These are phyloP conservation scores for Neonectria sp. DNA, from an alignment of 2,329 filamentous ascomycete genomes.

Conservation along the genomic window DNA sequence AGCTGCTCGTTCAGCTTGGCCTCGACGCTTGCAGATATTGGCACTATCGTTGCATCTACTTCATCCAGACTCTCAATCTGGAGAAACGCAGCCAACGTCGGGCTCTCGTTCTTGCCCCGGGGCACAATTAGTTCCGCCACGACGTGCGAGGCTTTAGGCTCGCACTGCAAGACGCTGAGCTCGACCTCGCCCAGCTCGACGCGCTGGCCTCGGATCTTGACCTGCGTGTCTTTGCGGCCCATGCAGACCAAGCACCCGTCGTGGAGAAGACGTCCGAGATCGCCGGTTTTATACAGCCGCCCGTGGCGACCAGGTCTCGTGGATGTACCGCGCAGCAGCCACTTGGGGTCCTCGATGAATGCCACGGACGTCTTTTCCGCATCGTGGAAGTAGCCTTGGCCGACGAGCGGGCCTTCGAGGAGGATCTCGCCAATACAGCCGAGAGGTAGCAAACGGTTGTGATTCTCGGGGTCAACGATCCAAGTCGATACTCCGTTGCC, in stretches of 20 bases:
- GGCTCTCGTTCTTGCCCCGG: not conserved
- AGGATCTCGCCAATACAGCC: constrained; percentile 53
- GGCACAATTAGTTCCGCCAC: constrained; percentile 24
- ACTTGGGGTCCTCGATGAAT: constrained; percentile 59
- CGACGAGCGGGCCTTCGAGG: constrained; percentile 61
- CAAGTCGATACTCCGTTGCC: constrained; percentile 37
- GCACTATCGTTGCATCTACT: not conserved
- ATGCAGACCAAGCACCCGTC: constrained; percentile 60
- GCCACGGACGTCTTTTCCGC: constrained; percentile 59
- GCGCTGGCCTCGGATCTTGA: constrained; percentile 62
- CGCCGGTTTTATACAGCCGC: constrained; percentile 62
- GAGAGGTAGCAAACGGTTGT: constrained; percentile 45
- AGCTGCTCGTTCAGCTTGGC: constrained; percentile 15
- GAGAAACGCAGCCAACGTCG: not conserved
- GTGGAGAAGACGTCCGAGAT: constrained; percentile 58
- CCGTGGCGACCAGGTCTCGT: constrained; percentile 8
- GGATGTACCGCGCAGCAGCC: constrained; percentile 18
- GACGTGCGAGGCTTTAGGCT: constrained; percentile 8
- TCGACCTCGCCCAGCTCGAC: constrained; percentile 62
- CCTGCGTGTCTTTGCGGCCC: constrained; percentile 61
- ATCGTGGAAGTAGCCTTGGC: constrained; percentile 65
- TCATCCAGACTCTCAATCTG: not conserved
- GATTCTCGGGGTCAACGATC: constrained; percentile 51
- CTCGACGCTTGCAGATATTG: not conserved
- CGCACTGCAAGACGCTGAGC: constrained; percentile 18